Conservation (phyloP, 495 filamentous ascomycete species). For the Trichoderma orchidacearum region DNA sequence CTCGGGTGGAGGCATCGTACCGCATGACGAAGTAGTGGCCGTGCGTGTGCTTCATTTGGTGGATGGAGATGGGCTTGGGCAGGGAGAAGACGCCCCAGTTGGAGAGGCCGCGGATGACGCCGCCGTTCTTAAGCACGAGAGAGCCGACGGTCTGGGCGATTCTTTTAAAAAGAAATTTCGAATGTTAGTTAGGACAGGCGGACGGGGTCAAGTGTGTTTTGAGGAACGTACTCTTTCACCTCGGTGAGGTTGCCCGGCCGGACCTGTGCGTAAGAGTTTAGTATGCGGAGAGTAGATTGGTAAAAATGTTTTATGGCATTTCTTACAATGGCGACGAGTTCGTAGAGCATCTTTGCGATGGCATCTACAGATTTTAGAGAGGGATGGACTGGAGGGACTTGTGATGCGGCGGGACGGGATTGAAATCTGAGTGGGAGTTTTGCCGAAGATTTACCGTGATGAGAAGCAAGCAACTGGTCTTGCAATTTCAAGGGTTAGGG, state of each 20-base stretch:
- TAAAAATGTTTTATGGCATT: not conserved
- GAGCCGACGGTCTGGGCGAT: slow-evolving; percentile 79
- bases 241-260: slow-evolving; percentile 76
- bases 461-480: no score
- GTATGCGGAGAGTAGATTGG: not conserved
- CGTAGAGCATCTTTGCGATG: slow-evolving; percentile 70
- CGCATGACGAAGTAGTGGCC: slow-evolving; percentile 98
- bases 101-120: slow-evolving; percentile 79
- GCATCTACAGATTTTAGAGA: not conserved
- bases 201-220: not conserved
- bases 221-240: slow-evolving; percentile 72
- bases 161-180: no score
- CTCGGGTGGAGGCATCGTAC: slow-evolving; percentile 60
- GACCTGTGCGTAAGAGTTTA: slow-evolving; percentile 44
- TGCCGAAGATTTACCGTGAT: not conserved
- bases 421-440: slow-evolving; percentile 1
- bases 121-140: slow-evolving; percentile 69
- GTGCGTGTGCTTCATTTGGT: slow-evolving; percentile 63
- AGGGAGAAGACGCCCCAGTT: slow-evolving; percentile 92
- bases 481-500: not conserved
- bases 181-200: no score
- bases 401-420: not conserved
- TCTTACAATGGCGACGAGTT: slow-evolving; percentile 87
- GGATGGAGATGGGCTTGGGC: slow-evolving; percentile 56
- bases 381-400: not conserved